These are phyloP conservation scores for Solanum paucissectum DNA, from an alignment of 257 asterid species.

Conservation along the genomic window DNA sequence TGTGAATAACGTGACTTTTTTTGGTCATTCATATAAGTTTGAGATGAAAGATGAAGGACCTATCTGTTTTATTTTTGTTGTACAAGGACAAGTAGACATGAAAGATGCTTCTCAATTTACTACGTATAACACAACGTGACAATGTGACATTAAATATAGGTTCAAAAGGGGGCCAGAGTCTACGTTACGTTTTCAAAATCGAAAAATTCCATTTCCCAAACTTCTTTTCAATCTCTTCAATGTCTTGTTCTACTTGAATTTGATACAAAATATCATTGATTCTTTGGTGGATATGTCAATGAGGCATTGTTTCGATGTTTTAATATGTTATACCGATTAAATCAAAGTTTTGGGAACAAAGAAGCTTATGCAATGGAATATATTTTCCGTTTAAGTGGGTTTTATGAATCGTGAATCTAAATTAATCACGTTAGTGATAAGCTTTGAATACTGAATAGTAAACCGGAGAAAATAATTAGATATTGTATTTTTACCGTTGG, in stretches of 20 bases:
- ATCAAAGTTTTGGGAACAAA: not conserved
- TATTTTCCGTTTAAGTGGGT: not conserved
- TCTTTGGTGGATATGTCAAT: not conserved
- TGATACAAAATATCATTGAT: not conserved
- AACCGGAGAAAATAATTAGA: not conserved
- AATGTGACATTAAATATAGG: not conserved
- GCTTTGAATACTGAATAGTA: not conserved
- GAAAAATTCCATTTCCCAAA: not conserved
- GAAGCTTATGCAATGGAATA: not conserved
- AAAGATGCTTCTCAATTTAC: not conserved
- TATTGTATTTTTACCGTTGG: not conserved
- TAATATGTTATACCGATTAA: not conserved
- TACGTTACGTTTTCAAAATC: not conserved
- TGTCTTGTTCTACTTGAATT: not conserved
- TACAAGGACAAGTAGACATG: not conserved
- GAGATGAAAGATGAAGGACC: not conserved
- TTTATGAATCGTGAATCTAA: not conserved
- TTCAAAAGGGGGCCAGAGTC: not conserved
- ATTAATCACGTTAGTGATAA: not conserved
- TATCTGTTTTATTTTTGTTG: not conserved
- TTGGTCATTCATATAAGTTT: not conserved
- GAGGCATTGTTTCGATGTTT: not conserved
- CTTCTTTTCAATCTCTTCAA: not conserved
- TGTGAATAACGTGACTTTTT: not conserved
- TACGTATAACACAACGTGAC: not conserved